A percentile compares a stretch with the other conserved stretches of the same genome.
Evolutionary conservation across 164 flowering plant species (phyloP).

Genomic region (Cinnamomum chago): DNA sequence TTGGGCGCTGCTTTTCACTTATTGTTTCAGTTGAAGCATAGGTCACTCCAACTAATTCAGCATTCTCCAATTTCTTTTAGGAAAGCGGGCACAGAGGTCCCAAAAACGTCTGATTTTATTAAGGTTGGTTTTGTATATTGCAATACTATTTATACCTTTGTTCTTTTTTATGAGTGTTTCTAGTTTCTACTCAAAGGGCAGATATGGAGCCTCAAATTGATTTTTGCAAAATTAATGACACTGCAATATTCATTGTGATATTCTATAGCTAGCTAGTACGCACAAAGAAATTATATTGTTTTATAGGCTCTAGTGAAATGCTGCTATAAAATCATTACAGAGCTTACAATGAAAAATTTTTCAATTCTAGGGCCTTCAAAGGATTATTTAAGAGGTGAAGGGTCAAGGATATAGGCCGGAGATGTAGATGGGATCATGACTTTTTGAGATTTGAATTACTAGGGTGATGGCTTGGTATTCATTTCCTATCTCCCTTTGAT

Average conservation of each 20-base stretch:
- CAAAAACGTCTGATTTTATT: slow-evolving; percentile 41
- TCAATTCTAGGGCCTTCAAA: not conserved
- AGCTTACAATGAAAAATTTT: no score
- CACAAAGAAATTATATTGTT: not conserved
- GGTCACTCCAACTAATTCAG: not conserved
- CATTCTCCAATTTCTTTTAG: slow-evolving; percentile 30
- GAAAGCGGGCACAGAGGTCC: slow-evolving; percentile 46
- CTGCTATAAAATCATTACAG: not conserved
- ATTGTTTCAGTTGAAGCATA: no score
- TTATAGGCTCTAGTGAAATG: not conserved
- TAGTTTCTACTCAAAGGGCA: no score
- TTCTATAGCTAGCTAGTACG: not conserved
- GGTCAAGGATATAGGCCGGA: no score
- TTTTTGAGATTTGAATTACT: no score
- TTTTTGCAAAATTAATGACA: not conserved
- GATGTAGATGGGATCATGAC: no score
- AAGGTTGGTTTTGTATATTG: slow-evolving; percentile 41
- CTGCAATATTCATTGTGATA: no score
- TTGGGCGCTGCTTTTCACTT: no score
- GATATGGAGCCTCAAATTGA: not conserved
- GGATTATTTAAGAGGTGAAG: not conserved
- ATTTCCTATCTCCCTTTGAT: no score
- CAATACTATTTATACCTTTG: not conserved
- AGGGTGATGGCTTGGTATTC: no score
- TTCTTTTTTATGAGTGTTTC: not conserved